phyloP scores from a whole-genome alignment of 225 moss, liverwort and hornwort species.

The Lunularia cruciata region DNA sequence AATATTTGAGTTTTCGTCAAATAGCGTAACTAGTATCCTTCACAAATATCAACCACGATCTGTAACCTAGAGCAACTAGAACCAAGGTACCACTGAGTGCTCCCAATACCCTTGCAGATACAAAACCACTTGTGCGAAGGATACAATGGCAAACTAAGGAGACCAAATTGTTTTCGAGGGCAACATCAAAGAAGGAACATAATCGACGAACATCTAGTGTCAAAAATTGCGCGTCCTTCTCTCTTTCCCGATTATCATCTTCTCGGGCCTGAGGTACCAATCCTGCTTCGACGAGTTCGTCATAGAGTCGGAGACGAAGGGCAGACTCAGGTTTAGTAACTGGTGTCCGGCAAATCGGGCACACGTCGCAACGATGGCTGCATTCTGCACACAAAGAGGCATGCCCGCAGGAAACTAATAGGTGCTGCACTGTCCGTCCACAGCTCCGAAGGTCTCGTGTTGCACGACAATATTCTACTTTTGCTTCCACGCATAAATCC shows the following conservation, averaged over 20 bases:
- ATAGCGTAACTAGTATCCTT: too few species aligned
- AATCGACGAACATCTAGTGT: slow-evolving; percentile 75
- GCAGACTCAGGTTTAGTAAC: slow-evolving; percentile 56
- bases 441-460: slow-evolving; percentile 92
- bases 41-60: too few species aligned
- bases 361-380: slow-evolving; percentile 67
- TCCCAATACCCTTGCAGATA: too few species aligned
- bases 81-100: too few species aligned
- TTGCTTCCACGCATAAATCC: slow-evolving; percentile 86
- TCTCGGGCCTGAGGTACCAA: slow-evolving; percentile 48
- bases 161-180: slow-evolving; percentile 85
- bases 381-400: slow-evolving; percentile 88
- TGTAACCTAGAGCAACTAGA: too few species aligned
- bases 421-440: slow-evolving; percentile 70
- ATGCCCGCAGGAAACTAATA: slow-evolving; percentile 82
- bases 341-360: slow-evolving; percentile 86
- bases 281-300: slow-evolving; percentile 78
- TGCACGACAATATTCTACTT: slow-evolving; percentile 84
- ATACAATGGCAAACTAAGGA: slow-evolving; percentile 96
- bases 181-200: slow-evolving; percentile 85
- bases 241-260: slow-evolving; percentile 40
- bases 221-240: slow-evolving; percentile 50
- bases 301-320: slow-evolving; percentile 70
- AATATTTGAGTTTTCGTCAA: too few species aligned
- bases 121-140: slow-evolving; percentile 41